phyloP scores from a whole-genome alignment of 768 basidiomycete species.

The Lyophyllum shimeji region DNA sequence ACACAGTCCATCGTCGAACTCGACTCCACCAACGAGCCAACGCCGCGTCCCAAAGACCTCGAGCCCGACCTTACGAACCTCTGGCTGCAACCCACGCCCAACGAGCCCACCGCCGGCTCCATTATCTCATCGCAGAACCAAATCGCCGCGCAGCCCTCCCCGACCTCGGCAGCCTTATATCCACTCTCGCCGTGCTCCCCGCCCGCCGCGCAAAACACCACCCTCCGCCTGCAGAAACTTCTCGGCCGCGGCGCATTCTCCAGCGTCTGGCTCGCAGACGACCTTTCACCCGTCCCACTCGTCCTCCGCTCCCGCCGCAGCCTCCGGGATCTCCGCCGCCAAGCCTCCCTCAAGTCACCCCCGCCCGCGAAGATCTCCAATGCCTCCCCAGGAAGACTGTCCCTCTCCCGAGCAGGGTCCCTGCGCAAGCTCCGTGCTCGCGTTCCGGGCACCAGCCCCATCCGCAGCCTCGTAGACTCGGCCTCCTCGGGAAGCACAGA shows the following conservation, averaged over 20 bases:
- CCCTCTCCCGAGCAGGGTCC: slow-evolving; percentile 13
- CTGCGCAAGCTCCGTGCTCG: slow-evolving; percentile 10
- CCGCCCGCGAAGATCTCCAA: slow-evolving; percentile 8
- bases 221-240: slow-evolving; percentile 48
- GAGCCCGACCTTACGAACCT: slow-evolving; percentile 7
- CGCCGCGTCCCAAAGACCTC: slow-evolving; percentile 16
- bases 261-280: slow-evolving; percentile 71
- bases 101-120: slow-evolving; percentile 1
- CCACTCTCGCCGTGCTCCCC: slow-evolving; percentile 4
- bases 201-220: slow-evolving; percentile 15
- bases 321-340: slow-evolving; percentile 36
- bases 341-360: slow-evolving; percentile 17
- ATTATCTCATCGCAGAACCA: slow-evolving; percentile 6
- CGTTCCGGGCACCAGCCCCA: slow-evolving; percentile 12
- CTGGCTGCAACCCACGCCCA: not conserved
- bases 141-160: not conserved
- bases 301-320: slow-evolving; percentile 39
- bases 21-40: slow-evolving; percentile 9
- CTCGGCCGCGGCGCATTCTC: slow-evolving; percentile 77
- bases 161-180: slow-evolving; percentile 3
- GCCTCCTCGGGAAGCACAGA: not conserved
- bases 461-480: slow-evolving; percentile 2
- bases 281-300: slow-evolving; percentile 46
- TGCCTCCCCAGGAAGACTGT: not conserved
- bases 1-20: not conserved